Conservation (phyloP, 2,329 filamentous ascomycete genomes). For the Berkeleyomyces basicola region DNA sequence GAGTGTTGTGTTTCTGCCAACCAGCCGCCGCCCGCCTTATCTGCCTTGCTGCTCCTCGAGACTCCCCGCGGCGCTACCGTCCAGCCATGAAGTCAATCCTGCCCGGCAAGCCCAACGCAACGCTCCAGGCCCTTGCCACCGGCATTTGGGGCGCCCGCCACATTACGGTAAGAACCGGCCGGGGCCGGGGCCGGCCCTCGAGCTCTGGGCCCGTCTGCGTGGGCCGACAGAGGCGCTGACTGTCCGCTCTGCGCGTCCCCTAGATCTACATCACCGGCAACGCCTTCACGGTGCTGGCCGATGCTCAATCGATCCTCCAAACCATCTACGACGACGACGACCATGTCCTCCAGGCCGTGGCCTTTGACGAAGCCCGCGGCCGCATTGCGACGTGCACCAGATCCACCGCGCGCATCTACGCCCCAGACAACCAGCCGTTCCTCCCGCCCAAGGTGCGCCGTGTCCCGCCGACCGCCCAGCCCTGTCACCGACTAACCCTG, state of each 20-base stretch:
- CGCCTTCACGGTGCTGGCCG: slow-evolving; percentile 68
- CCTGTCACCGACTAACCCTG: neutral
- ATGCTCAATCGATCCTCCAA: slow-evolving; percentile 60
- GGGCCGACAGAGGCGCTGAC: neutral
- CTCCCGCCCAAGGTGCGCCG: slow-evolving; percentile 1
- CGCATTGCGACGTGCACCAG: slow-evolving; percentile 67
- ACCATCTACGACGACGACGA: slow-evolving; percentile 79
- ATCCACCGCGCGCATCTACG: slow-evolving; percentile 56
- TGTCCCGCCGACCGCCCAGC: neutral
- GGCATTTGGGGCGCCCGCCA: slow-evolving; percentile 57
- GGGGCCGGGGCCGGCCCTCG: neutral
- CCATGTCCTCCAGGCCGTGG: slow-evolving; percentile 51
- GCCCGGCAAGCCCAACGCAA: slow-evolving; percentile 61
- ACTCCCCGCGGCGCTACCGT: neutral
- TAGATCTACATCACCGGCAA: slow-evolving; percentile 82
- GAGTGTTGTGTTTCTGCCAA: neutral
- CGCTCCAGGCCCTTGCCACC: slow-evolving; percentile 60
- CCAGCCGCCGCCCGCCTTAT: no score
- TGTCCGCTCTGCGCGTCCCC: neutral
- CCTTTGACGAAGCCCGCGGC: slow-evolving; percentile 65
- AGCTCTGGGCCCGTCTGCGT: neutral
- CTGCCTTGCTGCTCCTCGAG: neutral
- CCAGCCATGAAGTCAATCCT: slow-evolving; percentile 56
- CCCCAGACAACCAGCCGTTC: slow-evolving; percentile 35
- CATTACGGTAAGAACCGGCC: slow-evolving; percentile 43